Evolutionary conservation across 768 basidiomycete species (phyloP), one percentile per base, ranked within the genome.

Genomic region (Trametes maxima): DNA sequence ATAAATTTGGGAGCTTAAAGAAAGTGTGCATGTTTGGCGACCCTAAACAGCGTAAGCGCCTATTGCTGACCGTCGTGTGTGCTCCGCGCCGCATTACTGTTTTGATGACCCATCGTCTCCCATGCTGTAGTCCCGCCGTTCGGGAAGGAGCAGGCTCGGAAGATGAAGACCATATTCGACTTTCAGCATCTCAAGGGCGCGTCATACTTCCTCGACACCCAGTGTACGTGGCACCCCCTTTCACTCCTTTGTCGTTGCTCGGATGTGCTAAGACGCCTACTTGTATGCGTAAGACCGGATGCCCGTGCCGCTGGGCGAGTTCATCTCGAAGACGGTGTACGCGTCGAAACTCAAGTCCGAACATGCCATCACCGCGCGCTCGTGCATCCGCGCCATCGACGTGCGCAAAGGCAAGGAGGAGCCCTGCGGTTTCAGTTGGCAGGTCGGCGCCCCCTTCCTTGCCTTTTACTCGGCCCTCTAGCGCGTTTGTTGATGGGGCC

Each of bases 391-490:
- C 8, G 77, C 80, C 57, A 65, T 83, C n/a, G 76, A 82, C 66
- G 78, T 75, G 22, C 50, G 62, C 5, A 73, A 72, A 35, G 81
- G 76, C 4, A 24, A 58, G n/a, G 83, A 85, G 67, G 63, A 54
- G 16, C 64, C 66, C 37, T 67, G 60, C 13, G 80, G 79, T 0
- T 70, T 66, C 11, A 84, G 83, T 60, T 82, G 78, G 77, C 76
- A 64, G 70, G 84, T 83, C 69, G 39, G 60, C 37, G 3, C 22
- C 12, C 50, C 49, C 19, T 21, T n/a, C 35, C 36, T 4, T 33
- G 22, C 24, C 25, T 33, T 33, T 33, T 3, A 33, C 28, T 8
- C 28, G 28, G 28, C 28, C 13, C 17, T 13, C 10, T 22, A 39
- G 1, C 36, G 13, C 17, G 22, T 0, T 17, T 22, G 44, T 4